A percentile compares a stretch with the other conserved stretches of the same genome.
phyloP scores from a whole-genome alignment of 768 basidiomycete species.

The Collybia nuda region DNA sequence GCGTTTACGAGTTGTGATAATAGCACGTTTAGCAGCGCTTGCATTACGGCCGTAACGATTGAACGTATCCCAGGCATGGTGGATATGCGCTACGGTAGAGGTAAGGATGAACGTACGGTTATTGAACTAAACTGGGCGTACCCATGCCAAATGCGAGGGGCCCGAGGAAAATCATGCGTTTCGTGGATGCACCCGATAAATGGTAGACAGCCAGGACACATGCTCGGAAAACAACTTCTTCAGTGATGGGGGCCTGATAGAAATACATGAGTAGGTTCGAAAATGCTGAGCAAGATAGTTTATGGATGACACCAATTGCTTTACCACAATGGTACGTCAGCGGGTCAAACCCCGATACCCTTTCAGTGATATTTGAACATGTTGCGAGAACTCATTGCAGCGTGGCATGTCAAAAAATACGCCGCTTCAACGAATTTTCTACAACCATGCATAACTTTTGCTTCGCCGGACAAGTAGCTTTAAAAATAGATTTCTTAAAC shows the following conservation, averaged over 20 bases:
- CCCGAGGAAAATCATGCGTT: constrained; percentile 71
- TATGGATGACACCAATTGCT: too few species aligned
- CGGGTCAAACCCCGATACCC: too few species aligned
- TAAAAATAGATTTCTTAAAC: constrained; percentile 8
- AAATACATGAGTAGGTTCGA: constrained; percentile 15
- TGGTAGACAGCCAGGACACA: constrained; percentile 77
- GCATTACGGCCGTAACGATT: constrained; percentile 68
- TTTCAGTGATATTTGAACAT: too few species aligned
- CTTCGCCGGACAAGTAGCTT: too few species aligned
- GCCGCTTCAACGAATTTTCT: too few species aligned
- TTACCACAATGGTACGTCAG: too few species aligned
- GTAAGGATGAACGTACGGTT: neutral
- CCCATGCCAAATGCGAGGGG: constrained; percentile 90
- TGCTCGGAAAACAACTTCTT: constrained; percentile 89
- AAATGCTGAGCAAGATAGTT: too few species aligned
- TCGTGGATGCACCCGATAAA: constrained; percentile 55
- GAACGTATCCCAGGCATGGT: constrained; percentile 90
- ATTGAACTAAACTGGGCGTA: constrained; percentile 30
- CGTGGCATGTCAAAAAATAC: too few species aligned
- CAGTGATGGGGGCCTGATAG: constrained; percentile 84
- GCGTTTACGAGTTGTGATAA: constrained; percentile 55
- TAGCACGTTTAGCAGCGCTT: constrained; percentile 63
- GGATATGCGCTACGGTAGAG: constrained; percentile 69
- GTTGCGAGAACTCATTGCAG: too few species aligned
- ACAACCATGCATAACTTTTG: neutral